Conservation (phyloP, 306 rosid genomes). For the Quercus glauca region DNA sequence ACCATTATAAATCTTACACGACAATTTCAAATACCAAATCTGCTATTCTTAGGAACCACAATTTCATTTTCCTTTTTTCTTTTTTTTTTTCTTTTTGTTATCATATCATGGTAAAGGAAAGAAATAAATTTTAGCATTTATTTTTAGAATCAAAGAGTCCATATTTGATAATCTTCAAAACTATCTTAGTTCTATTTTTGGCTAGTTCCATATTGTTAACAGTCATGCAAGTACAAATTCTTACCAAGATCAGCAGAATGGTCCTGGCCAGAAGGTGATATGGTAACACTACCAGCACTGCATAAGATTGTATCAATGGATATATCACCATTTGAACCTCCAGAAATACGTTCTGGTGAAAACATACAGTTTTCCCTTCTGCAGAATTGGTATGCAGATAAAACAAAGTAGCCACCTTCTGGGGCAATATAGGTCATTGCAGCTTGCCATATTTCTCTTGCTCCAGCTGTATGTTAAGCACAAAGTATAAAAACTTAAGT, state of each 20-base stretch:
- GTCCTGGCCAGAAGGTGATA: constrained; percentile 67
- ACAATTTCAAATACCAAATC: no score
- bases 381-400: constrained; percentile 85
- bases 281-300: constrained; percentile 84
- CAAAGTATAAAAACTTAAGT: no score
- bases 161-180: no score
- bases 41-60: no score
- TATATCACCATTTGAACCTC: constrained; percentile 53
- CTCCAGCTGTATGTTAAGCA: constrained; percentile 19
- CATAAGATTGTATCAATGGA: constrained; percentile 46
- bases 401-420: constrained; percentile 80
- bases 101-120: no score
- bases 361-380: constrained; percentile 80
- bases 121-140: no score
- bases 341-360: constrained; percentile 65
- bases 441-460: constrained; percentile 79
- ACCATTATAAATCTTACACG: no score
- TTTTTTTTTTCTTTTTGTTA: no score
- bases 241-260: constrained; percentile 80
- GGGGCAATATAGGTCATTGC: constrained; percentile 85
- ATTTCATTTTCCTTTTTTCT: no score
- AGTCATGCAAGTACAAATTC: neutral
- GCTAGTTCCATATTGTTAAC: neutral
- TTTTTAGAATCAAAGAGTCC: no score
- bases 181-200: neutral